Percentiles rank a stretch among this genome's conserved stretches.
Conservation (phyloP, 1,284 basidiomycete species). For the Porodaedalea pini region DNA sequence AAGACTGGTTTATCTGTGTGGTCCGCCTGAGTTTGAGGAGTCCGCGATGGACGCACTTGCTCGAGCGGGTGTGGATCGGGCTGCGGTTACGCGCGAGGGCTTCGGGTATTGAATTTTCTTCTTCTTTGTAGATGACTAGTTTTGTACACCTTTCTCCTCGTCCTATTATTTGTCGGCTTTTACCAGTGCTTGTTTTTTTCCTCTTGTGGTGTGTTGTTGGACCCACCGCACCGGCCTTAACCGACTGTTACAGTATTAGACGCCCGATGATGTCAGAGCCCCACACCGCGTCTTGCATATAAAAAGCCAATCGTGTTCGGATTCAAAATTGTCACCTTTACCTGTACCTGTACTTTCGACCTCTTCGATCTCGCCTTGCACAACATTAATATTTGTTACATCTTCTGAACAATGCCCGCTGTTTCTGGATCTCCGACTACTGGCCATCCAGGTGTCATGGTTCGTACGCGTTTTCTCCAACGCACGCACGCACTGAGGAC, state of each 20-base stretch:
- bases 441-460: not conserved
- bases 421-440: slow-evolving; percentile 7
- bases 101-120: slow-evolving; percentile 36
- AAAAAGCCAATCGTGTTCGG: not conserved
- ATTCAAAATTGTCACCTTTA: not conserved
- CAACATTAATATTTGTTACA: too few species aligned
- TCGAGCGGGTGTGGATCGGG: slow-evolving; percentile 29
- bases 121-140: not conserved
- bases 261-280: not conserved
- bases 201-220: too few species aligned
- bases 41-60: slow-evolving; percentile 30
- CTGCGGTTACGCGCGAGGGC: slow-evolving; percentile 33
- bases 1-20: slow-evolving; percentile 37
- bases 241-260: not conserved
- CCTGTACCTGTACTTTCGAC: not conserved
- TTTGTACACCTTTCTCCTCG: not conserved
- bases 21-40: slow-evolving; percentile 37
- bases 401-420: not conserved
- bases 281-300: not conserved
- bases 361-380: not conserved
- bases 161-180: too few species aligned
- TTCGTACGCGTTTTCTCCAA: not conserved
- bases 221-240: too few species aligned
- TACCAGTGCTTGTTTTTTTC: too few species aligned
- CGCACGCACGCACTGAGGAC: not conserved